Conservation (phyloP, 2,329 filamentous ascomycete genomes). For the Lachnellula occidentalis region DNA sequence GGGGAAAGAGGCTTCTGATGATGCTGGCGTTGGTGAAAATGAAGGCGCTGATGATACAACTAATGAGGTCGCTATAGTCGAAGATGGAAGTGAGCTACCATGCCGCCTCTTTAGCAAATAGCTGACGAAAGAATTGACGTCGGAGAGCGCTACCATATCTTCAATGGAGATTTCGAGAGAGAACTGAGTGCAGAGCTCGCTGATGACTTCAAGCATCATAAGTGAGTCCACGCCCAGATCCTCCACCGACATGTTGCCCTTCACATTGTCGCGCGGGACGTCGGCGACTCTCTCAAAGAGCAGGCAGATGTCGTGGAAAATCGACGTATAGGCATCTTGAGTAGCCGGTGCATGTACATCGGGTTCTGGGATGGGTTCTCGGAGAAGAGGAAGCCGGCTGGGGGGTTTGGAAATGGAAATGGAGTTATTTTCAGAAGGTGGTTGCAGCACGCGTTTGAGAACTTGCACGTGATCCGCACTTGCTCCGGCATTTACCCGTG, state of each 20-base stretch:
- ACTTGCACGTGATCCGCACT: background rate
- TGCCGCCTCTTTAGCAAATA: background rate
- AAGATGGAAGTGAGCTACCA: background rate
- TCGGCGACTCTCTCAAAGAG: background rate
- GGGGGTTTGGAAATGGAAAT: background rate
- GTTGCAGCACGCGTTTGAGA: background rate
- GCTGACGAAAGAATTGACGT: background rate
- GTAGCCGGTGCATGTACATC: background rate
- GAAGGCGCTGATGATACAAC: background rate
- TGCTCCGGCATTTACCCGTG: background rate
- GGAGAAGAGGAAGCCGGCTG: background rate
- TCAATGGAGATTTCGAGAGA: background rate
- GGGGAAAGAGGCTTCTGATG: background rate
- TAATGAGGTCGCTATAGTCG: background rate
- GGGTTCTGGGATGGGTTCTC: background rate
- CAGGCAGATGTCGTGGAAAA: background rate
- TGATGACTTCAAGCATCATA: background rate
- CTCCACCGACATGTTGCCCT: background rate
- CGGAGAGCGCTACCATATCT: background rate
- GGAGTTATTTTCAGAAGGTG: background rate
- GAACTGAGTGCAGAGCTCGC: background rate
- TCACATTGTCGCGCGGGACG: background rate
- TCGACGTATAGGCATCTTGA: background rate
- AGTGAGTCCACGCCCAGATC: background rate
- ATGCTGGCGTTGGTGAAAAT: background rate